A percentile compares a stretch with the other conserved stretches of the same genome.
phyloP scores from a whole-genome alignment of 2,329 filamentous ascomycete genomes.

The Colletotrichum karsti region DNA sequence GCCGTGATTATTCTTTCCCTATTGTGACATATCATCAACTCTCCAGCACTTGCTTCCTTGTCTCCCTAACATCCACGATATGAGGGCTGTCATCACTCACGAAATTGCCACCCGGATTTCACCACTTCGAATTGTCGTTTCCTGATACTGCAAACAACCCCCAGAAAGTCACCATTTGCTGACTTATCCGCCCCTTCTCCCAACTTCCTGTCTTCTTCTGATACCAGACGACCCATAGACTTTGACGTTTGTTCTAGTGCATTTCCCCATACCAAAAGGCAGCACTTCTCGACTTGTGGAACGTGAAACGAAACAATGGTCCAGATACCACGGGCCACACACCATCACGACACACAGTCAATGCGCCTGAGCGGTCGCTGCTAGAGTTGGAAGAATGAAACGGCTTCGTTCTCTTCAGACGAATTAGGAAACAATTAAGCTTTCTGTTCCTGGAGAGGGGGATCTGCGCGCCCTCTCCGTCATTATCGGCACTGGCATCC shows the following conservation, averaged over 20 bases:
- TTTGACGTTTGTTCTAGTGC: not conserved
- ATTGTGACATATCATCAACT: too few relatives aligned
- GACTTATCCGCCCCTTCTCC: too few relatives aligned
- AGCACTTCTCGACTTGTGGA: not conserved
- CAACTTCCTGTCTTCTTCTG: not conserved
- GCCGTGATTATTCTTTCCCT: not conserved
- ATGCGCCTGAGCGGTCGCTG: not conserved
- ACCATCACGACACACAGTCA: not conserved
- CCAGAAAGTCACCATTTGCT: too few relatives aligned
- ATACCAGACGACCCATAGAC: not conserved
- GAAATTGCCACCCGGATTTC: too few relatives aligned
- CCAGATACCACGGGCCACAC: not conserved
- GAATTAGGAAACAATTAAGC: not conserved
- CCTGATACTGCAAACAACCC: too few relatives aligned
- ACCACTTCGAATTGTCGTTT: too few relatives aligned
- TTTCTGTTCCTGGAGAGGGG: not conserved
- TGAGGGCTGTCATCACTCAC: too few relatives aligned
- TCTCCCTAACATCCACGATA: too few relatives aligned
- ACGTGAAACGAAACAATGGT: constrained; percentile 19
- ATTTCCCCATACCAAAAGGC: not conserved
- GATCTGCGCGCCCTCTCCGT: not conserved
- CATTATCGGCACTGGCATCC: not conserved
- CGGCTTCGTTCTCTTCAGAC: not conserved
- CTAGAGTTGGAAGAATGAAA: constrained; percentile 15
- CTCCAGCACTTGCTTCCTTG: too few relatives aligned